Base-by-base conservation (phyloP, 169 alveolate genomes). In the Besnoitia besnoiti region DNA sequence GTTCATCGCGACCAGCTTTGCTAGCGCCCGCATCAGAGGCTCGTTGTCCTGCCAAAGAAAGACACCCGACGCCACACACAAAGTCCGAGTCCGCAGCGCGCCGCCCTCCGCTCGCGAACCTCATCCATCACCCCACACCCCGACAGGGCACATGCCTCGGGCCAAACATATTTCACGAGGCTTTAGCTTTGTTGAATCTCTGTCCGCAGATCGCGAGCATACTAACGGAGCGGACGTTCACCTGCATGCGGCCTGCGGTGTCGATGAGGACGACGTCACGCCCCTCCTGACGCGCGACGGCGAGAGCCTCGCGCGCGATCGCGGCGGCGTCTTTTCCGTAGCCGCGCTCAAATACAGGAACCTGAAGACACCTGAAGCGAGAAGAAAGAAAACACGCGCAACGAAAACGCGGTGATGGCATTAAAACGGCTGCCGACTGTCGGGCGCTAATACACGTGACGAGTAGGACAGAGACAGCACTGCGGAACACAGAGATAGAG, bases 201-300 rank as follows among this genome's bases (percentile, higher is more conserved):
- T n/a, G n/a, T n/a, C n/a, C n/a, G n/a, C n/a, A n/a, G n/a, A n/a
- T n/a, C n/a, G n/a, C n/a, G n/a, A n/a, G n/a, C n/a, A n/a, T n/a
- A n/a, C n/a, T n/a, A n/a, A n/a, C n/a, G n/a, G n/a, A n/a, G n/a
- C n/a, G n/a, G n/a, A n/a, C n/a, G n/a, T 80, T 10, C 35, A 90
- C 93, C 97, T 99, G 99, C 99, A 99, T 99, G 94, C 99, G 97
- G 3, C 99, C 99, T 14, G 99, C 99, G 8, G 99, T 99, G 95
- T 99, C 99, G 47, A 99, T 98, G 51, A 99, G 97, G 14, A 99
- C 99, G 44, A 99, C 99, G 89, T 99, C 99, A 91, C 92, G 96
- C 30, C 98, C 97, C 93, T 97, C 97, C 37, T 97, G 95, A 85
- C 96, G 94, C 27, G 99, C 99, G 80, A 96, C 96, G 75, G 97